Conservation (phyloP, 805 yeast species). For the Yamadazyma kitorensis region DNA sequence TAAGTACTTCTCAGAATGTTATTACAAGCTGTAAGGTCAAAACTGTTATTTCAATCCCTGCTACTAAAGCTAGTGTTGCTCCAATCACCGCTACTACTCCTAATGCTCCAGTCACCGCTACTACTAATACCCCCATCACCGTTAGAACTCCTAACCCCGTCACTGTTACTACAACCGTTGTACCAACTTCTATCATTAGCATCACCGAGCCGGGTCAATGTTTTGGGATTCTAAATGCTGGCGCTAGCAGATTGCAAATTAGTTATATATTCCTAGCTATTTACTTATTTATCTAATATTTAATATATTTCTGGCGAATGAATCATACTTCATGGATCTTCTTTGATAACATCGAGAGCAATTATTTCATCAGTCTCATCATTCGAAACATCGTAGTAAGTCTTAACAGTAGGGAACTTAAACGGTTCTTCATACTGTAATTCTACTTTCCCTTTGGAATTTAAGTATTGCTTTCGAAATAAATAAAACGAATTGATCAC, state of each 20-base stretch:
- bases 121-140: background rate
- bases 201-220: background rate
- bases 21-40: background rate
- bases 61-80: background rate
- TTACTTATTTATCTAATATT: background rate
- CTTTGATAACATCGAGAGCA: background rate
- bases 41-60: background rate
- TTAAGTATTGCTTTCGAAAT: background rate
- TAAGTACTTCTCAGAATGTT: background rate
- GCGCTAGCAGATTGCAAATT: background rate
- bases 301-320: background rate
- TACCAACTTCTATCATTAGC: too few species aligned
- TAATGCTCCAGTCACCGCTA: background rate
- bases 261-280: background rate
- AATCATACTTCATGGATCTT: background rate
- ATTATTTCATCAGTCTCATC: background rate
- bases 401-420: constrained; percentile 4
- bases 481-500: constrained; percentile 2
- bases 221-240: background rate
- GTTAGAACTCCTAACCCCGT: constrained; percentile 1
- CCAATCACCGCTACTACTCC: constrained; percentile 3
- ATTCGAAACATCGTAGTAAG: background rate
- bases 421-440: constrained; percentile 8
- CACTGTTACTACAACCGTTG: constrained; percentile 3
- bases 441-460: constrained; percentile 2